Percentiles rank a stretch among this genome's conserved stretches.
These are phyloP conservation scores for Lecanicillium sp. DNA, from an alignment of 2,329 filamentous ascomycete species.

Conservation along the genomic window DNA sequence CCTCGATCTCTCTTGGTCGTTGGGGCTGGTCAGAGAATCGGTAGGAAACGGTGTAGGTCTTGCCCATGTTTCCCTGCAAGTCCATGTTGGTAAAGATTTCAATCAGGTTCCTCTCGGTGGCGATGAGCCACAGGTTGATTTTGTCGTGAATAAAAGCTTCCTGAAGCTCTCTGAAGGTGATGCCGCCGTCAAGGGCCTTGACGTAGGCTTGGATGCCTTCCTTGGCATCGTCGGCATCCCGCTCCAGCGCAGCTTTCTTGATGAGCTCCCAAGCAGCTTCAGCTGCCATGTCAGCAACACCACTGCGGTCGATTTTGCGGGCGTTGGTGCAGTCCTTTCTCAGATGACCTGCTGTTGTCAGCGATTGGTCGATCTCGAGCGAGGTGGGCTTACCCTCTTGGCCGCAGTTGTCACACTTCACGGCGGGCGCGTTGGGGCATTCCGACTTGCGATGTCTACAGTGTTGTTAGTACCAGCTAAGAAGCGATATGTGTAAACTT, in stretches of 20 bases:
- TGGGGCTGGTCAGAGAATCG: conserved; percentile 53
- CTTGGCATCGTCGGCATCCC: conserved; percentile 59
- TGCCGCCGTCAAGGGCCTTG: conserved; percentile 48
- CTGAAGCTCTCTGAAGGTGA: conserved; percentile 58
- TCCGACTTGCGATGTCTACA: conserved; percentile 28
- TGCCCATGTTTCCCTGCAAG: conserved; percentile 60
- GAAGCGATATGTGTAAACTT: conserved; percentile 1
- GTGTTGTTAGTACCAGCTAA: not conserved
- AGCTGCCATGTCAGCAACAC: conserved; percentile 41
- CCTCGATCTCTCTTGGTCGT: conserved; percentile 51
- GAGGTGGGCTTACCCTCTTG: conserved; percentile 43
- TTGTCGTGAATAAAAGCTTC: conserved; percentile 47
- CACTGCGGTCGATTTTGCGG: conserved; percentile 50
- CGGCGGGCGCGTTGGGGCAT: conserved; percentile 37
- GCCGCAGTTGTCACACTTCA: conserved; percentile 55
- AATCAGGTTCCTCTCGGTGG: conserved; percentile 50
- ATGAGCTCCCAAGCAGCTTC: conserved; percentile 57
- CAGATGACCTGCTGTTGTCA: conserved; percentile 44
- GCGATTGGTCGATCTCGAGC: not conserved
- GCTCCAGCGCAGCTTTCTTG: conserved; percentile 42
- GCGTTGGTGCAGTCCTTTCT: conserved; percentile 51
- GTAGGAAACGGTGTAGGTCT: conserved; percentile 58
- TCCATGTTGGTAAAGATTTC: conserved; percentile 64
- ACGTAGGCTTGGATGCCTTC: conserved; percentile 53
- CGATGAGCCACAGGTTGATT: conserved; percentile 56